Evolutionary conservation across 495 filamentous ascomycete species (phyloP).

Genomic region (Talaromyces proteolyticus): DNA sequence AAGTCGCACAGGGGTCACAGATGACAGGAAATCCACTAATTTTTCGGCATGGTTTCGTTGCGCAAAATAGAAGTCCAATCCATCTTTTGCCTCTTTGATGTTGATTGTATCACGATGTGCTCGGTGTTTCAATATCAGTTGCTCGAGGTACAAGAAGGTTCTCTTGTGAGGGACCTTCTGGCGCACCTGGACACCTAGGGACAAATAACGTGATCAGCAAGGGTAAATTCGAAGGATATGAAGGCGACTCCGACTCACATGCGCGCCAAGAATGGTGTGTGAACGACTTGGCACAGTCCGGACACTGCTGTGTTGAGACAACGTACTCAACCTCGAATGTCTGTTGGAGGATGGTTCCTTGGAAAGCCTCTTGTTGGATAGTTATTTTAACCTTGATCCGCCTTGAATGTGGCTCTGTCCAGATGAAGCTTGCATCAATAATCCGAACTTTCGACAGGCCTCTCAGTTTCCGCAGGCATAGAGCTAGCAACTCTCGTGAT

Average conservation of each 20-base stretch:
- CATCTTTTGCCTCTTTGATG: constrained; percentile 91
- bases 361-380: constrained; percentile 71
- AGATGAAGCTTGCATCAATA: constrained; percentile 92
- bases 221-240: not conserved
- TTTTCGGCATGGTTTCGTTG: constrained; percentile 87
- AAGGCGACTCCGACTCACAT: constrained; percentile 15
- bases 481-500: constrained; percentile 80
- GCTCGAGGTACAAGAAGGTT: constrained; percentile 94
- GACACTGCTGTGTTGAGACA: constrained; percentile 82
- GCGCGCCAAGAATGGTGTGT: constrained; percentile 89
- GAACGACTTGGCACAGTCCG: constrained; percentile 88
- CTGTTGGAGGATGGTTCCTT: constrained; percentile 80
- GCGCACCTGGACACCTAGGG: constrained; percentile 67
- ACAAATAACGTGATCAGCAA: too few species aligned
- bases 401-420: constrained; percentile 95
- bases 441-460: constrained; percentile 83
- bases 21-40: constrained; percentile 84
- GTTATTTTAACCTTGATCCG: constrained; percentile 90
- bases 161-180: constrained; percentile 97
- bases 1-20: constrained; percentile 67
- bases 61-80: constrained; percentile 91
- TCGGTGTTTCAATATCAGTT: constrained; percentile 88
- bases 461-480: constrained; percentile 77
- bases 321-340: constrained; percentile 91
- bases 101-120: constrained; percentile 93